A percentile compares a stretch with the other conserved stretches of the same genome.
Conservation (phyloP, 495 filamentous ascomycete species). For the Penicillium nucicola region DNA sequence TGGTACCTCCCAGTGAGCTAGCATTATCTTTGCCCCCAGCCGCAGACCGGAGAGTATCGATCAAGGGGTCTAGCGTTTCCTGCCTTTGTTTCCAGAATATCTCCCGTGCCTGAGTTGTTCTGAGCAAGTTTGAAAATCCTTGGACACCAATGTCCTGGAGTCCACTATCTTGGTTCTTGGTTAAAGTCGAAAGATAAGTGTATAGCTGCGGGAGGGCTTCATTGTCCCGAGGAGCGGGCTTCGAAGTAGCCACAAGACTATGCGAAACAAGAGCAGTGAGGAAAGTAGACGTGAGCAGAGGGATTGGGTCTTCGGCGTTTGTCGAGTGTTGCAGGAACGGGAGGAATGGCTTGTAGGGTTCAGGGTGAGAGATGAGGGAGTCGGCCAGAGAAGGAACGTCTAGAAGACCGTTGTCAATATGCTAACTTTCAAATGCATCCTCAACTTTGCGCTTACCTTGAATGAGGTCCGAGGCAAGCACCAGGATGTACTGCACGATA, state of each 20-base stretch:
- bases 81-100: constrained; percentile 85
- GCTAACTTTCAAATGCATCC: not conserved
- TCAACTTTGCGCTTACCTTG: constrained; percentile 54
- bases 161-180: constrained; percentile 78
- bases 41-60: constrained; percentile 79
- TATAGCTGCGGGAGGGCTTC: constrained; percentile 83
- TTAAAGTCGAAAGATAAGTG: constrained; percentile 74
- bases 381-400: constrained; percentile 74
- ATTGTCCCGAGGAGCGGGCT: constrained; percentile 55
- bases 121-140: constrained; percentile 82
- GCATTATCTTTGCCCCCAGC: constrained; percentile 68
- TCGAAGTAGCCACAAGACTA: constrained; percentile 56
- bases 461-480: constrained; percentile 83
- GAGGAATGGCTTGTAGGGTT: constrained; percentile 82
- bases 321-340: constrained; percentile 79
- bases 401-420: constrained; percentile 30
- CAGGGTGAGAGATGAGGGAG: constrained; percentile 67
- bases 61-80: constrained; percentile 76
- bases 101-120: constrained; percentile 67
- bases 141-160: constrained; percentile 95
- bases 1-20: constrained; percentile 66
- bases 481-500: constrained; percentile 91
- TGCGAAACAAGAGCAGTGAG: constrained; percentile 76
- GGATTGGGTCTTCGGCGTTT: constrained; percentile 80
- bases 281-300: constrained; percentile 84